Conservation (phyloP, 192 early-diverging fungal genomes). For the Powellomyces hirtus region DNA sequence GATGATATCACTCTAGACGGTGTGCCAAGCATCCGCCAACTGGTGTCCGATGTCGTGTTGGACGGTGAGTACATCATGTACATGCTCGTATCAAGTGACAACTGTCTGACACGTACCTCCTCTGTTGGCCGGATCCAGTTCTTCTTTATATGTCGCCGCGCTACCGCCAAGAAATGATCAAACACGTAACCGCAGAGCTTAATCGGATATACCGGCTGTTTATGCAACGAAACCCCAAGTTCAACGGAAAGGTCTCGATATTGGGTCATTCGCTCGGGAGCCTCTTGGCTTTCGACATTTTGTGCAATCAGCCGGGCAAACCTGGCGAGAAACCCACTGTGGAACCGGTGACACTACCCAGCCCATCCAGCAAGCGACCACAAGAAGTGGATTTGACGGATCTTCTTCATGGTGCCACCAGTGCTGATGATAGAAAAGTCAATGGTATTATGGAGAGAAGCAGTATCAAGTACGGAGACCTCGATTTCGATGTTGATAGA, state of each 20-base stretch:
- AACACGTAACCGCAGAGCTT: conserved; percentile 70
- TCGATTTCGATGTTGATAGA: conserved; percentile 70
- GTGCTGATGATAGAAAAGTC: conserved; percentile 6
- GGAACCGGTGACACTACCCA: neutral
- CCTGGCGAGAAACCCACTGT: neutral
- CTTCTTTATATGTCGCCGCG: conserved; percentile 82
- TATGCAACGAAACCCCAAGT: conserved; percentile 70
- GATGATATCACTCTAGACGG: conserved; percentile 80
- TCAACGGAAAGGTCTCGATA: conserved; percentile 74
- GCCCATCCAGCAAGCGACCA: neutral
- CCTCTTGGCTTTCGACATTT: conserved; percentile 74
- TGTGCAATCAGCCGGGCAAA: conserved; percentile 62
- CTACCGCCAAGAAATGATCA: conserved; percentile 79
- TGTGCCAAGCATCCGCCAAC: conserved; percentile 72
- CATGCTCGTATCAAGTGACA: neutral
- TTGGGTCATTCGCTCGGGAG: conserved; percentile 80
- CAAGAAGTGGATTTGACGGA: conserved; percentile 49
- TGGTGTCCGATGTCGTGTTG: conserved; percentile 80
- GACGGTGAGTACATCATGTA: conserved; percentile 59
- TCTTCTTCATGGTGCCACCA: conserved; percentile 29
- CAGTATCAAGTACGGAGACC: conserved; percentile 33
- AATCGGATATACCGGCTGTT: conserved; percentile 75
- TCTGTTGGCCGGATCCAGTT: conserved; percentile 34
- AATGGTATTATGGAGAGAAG: conserved; percentile 40
- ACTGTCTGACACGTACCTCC: too few species aligned